Conservation (phyloP, 345 rosid species). For the Kernera saxatilis region DNA sequence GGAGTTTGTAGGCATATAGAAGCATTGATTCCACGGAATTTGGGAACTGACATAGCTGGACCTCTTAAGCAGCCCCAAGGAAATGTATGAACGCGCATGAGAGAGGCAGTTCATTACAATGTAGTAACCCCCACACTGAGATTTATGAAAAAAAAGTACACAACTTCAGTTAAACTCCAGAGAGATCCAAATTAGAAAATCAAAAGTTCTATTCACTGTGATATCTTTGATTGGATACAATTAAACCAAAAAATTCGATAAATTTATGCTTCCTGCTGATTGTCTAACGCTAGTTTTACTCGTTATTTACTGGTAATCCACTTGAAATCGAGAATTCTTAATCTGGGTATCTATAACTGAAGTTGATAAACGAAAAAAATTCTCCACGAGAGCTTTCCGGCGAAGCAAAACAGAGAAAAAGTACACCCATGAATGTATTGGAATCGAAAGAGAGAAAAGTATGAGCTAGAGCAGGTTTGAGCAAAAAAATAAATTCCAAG, state of each 20-base stretch:
- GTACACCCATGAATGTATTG: background rate
- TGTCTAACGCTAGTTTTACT: background rate
- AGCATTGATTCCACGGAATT: slow-evolving; percentile 26
- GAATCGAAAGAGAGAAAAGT: background rate
- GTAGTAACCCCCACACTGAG: background rate
- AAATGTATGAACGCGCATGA: slow-evolving; percentile 47
- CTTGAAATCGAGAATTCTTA: background rate
- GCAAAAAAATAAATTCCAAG: background rate
- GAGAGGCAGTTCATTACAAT: slow-evolving; percentile 50
- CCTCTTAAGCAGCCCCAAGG: slow-evolving; percentile 38
- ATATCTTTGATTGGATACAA: background rate
- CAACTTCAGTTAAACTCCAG: background rate
- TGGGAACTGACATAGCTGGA: slow-evolving; percentile 31
- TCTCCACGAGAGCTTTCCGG: background rate
- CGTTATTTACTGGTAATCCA: background rate
- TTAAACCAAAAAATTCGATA: background rate
- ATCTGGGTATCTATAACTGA: background rate
- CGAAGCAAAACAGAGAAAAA: background rate
- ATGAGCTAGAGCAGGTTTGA: background rate
- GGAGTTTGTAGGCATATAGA: slow-evolving; percentile 17
- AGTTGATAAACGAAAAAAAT: background rate
- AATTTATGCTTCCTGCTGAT: background rate
- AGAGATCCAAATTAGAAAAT: background rate
- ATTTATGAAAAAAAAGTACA: background rate
- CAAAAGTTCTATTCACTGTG: background rate